These are phyloP conservation scores for Aspergillus haitiensis DNA, from an alignment of 495 filamentous ascomycete genomes.

Conservation along the genomic window DNA sequence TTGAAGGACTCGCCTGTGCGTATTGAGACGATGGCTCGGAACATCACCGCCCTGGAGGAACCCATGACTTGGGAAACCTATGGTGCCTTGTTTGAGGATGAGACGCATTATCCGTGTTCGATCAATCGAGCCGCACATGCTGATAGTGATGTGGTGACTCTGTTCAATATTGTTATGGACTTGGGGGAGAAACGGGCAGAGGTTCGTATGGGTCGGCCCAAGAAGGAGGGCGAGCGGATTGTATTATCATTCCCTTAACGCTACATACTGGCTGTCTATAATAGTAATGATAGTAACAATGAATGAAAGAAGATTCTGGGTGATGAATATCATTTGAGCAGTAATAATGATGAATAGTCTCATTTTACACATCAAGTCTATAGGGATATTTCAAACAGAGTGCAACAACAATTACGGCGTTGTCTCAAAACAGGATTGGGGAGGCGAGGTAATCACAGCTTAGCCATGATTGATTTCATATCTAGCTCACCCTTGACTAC, in stretches of 20 bases:
- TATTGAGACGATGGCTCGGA: conserved; percentile 30
- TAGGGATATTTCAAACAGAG: too few relatives aligned
- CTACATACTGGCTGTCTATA: not conserved
- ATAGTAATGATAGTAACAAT: too few relatives aligned
- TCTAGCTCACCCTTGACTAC: conserved; percentile 43
- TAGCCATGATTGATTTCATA: conserved; percentile 27
- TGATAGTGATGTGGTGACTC: conserved; percentile 23
- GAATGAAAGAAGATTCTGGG: too few relatives aligned
- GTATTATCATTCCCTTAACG: not conserved
- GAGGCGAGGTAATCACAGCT: conserved; percentile 19
- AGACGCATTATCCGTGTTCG: conserved; percentile 35
- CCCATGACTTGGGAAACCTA: conserved; percentile 26
- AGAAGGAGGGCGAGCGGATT: conserved; percentile 9
- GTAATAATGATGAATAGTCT: too few relatives aligned
- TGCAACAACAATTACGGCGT: too few relatives aligned
- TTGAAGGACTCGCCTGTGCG: conserved; percentile 54
- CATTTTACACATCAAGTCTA: too few relatives aligned
- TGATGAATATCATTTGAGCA: too few relatives aligned
- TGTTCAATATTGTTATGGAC: conserved; percentile 46
- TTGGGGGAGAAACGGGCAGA: conserved; percentile 32
- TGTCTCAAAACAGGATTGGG: too few relatives aligned
- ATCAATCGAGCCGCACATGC: conserved; percentile 34
- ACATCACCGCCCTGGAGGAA: conserved; percentile 21
- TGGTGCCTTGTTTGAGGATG: conserved; percentile 36
- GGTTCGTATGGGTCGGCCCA: conserved; percentile 31